Evolutionary conservation across 257 asterid genomes (phyloP), one percentile per base, ranked within the genome.

Genomic region (Oldenlandia corymbosa): DNA sequence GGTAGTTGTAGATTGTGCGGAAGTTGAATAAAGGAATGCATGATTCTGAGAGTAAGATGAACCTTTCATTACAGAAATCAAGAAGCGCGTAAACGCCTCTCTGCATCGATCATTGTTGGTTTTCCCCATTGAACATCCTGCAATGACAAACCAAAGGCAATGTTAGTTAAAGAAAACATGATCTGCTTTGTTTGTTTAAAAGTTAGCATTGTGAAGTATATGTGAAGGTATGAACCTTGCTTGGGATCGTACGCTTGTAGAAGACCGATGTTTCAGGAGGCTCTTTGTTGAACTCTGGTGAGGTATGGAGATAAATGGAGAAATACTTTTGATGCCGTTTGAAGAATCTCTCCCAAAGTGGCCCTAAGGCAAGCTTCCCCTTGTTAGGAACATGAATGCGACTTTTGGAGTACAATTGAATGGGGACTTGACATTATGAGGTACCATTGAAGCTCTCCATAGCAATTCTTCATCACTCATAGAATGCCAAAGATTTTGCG

Each of bases 331-430:
- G 78, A 56, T 90, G 78, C 27, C 95, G 87, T 73, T 70, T 77
- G 55, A 90, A 90, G 85, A 87, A 90, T 72, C 75, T 65, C 69
- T 87, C 92, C 97, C 97, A 87, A 16, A 87, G 80, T 36, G 94
- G 85, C 24, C 81, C 82, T 60, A 85, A 61, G 85, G 90, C 59
- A 90, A 48, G 41, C 73, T 65, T 41, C 87, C 91, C 60, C 80
- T 77, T 6, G 77, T 72, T 73, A 90, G 78, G 87, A 90, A 90
- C 92, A 87, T 69, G 78, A 90, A 83, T 4, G 95, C 94, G 13
- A 87, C 77, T 75, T 78, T 90, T 8, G 78, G 79, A 17, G 77
- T 80, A 49, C 80, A 39, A 62, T 75, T 73, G 67, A 78, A 80
- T 3, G 91, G 95, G 27, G 70, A 78, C 43, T 73, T 71, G 30